These are phyloP conservation scores for Centrapalus pauciflorus DNA, from an alignment of 129 eudicot species.

Conservation along the genomic window DNA sequence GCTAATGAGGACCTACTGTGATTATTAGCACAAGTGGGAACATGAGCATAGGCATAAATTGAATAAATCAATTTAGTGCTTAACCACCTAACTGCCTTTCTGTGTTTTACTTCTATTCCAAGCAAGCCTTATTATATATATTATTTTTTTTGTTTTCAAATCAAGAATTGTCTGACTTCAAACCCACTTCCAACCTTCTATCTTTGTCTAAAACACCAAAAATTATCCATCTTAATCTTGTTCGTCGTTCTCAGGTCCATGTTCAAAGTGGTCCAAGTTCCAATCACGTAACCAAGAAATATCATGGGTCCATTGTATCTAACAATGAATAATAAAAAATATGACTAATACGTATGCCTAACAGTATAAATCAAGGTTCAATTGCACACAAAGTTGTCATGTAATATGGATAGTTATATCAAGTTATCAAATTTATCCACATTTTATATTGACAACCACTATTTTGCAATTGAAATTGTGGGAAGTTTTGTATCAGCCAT, in stretches of 20 bases:
- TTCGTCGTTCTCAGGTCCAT: no score
- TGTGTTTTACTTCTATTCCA: slow-evolving; percentile 22
- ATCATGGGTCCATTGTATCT: neutral
- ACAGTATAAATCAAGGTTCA: slow-evolving; percentile 11
- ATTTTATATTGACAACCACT: slow-evolving; percentile 6
- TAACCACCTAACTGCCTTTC: slow-evolving; percentile 33
- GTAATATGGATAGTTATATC: neutral
- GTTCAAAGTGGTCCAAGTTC: neutral
- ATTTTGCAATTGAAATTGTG: slow-evolving; percentile 10
- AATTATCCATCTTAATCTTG: neutral
- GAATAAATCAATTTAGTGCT: slow-evolving; percentile 24
- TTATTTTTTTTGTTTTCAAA: slow-evolving; percentile 21
- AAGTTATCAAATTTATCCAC: neutral
- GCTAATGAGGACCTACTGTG: slow-evolving; percentile 23
- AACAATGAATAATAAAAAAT: neutral
- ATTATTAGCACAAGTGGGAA: slow-evolving; percentile 28
- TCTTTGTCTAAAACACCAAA: neutral
- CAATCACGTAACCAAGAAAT: neutral
- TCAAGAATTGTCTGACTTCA: slow-evolving; percentile 12
- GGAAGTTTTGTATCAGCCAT: slow-evolving; percentile 5
- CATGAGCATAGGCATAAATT: slow-evolving; percentile 1
- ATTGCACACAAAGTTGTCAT: slow-evolving; percentile 13
- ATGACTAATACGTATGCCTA: slow-evolving; percentile 18
- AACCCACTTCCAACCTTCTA: slow-evolving; percentile 20
- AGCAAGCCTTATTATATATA: no score